phyloP scores from a whole-genome alignment of 2,329 filamentous ascomycete genomes.

The Fusarium sp. region DNA sequence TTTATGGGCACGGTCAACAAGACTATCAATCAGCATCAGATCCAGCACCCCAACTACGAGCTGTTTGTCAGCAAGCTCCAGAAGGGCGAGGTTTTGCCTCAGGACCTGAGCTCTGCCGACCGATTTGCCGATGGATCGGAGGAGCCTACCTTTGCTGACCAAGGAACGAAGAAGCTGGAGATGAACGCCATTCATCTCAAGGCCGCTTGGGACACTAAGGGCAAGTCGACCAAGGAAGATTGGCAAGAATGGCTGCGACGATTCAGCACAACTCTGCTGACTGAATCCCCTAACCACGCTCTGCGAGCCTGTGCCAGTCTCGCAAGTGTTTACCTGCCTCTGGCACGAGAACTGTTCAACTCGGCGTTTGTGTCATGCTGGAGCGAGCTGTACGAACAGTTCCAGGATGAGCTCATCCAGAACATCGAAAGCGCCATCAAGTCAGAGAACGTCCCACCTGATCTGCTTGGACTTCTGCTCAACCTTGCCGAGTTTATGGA shows the following conservation, averaged over 20 bases:
- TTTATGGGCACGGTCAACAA: slow-evolving; percentile 96
- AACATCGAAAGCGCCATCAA: slow-evolving; percentile 97
- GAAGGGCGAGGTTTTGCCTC: slow-evolving; percentile 93
- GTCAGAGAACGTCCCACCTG: slow-evolving; percentile 94
- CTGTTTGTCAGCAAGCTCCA: slow-evolving; percentile 92
- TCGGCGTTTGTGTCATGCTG: slow-evolving; percentile 99
- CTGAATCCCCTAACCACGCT: slow-evolving; percentile 96
- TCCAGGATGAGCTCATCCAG: slow-evolving; percentile 94
- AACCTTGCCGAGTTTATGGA: slow-evolving; percentile 99
- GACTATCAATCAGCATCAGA: slow-evolving; percentile 80
- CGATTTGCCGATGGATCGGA: slow-evolving; percentile 82
- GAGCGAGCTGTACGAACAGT: slow-evolving; percentile 97
- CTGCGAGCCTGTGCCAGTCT: slow-evolving; percentile 92
- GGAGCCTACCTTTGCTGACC: slow-evolving; percentile 84
- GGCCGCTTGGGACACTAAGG: slow-evolving; percentile 95
- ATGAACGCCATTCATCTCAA: slow-evolving; percentile 98
- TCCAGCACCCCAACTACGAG: slow-evolving; percentile 92
- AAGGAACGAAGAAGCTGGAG: slow-evolving; percentile 91
- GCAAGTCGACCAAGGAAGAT: slow-evolving; percentile 97
- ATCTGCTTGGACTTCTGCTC: slow-evolving; percentile 91
- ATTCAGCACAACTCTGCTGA: slow-evolving; percentile 94
- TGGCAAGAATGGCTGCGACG: slow-evolving; percentile 99
- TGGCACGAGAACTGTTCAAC: slow-evolving; percentile 96
- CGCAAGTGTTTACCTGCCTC: slow-evolving; percentile 89
- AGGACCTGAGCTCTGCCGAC: slow-evolving; percentile 90